phyloP scores from a whole-genome alignment of 2,329 filamentous ascomycete species.

The Daldinia eschscholtzii region DNA sequence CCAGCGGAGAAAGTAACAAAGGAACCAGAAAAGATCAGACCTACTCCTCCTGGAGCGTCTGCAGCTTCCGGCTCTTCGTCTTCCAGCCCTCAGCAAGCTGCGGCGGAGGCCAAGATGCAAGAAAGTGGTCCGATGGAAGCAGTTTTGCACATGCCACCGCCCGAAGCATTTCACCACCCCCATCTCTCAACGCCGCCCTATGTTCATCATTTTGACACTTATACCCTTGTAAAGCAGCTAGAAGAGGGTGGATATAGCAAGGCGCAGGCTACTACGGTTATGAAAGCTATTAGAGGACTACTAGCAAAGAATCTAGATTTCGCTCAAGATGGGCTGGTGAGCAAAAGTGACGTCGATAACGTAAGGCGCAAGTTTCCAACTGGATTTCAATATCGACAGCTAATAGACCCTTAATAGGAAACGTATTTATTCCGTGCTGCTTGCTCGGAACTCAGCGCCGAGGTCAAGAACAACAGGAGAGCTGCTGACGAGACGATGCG shows the following conservation, averaged over 20 bases:
- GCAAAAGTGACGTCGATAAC: constrained; percentile 94
- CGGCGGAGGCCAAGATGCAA: constrained; percentile 56
- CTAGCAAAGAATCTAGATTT: constrained; percentile 84
- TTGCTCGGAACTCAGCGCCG: constrained; percentile 89
- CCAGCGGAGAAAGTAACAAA: constrained; percentile 23
- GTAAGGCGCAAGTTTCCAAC: constrained; percentile 44
- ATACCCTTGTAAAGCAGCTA: constrained; percentile 86
- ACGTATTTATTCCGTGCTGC: constrained; percentile 94
- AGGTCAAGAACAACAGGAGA: constrained; percentile 83
- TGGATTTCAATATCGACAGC: constrained; percentile 22
- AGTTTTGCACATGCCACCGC: constrained; percentile 58
- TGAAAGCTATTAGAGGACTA: constrained; percentile 89
- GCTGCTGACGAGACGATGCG: constrained; percentile 84
- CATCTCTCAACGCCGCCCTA: constrained; percentile 82
- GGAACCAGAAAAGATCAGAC: constrained; percentile 25
- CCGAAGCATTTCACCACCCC: constrained; percentile 57
- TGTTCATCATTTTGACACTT: constrained; percentile 97
- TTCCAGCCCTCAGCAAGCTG: constrained; percentile 51
- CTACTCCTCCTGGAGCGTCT: constrained; percentile 21
- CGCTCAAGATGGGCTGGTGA: constrained; percentile 83
- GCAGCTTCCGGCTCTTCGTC: constrained; percentile 33
- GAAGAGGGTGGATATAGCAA: constrained; percentile 77
- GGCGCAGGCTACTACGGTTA: constrained; percentile 82
- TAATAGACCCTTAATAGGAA: constrained; percentile 63
- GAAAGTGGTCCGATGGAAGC: constrained; percentile 64